A percentile compares a stretch with the other conserved stretches of the same genome.
These are phyloP conservation scores for Mentha longifolia DNA, from an alignment of 257 asterid genomes.

Conservation along the genomic window DNA sequence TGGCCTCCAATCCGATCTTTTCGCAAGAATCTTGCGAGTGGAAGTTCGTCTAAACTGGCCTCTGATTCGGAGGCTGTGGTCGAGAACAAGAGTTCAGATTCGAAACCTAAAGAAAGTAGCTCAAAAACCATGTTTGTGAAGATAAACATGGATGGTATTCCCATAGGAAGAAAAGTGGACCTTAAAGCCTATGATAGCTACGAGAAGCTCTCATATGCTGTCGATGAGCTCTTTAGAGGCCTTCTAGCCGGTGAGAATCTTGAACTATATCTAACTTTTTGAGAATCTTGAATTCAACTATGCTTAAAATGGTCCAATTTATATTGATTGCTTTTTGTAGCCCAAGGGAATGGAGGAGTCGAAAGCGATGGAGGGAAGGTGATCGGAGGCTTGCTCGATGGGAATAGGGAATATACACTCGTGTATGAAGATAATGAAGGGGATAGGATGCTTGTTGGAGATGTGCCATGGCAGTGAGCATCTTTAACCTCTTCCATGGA, in stretches of 20 bases:
- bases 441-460: conserved; percentile 95
- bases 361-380: conserved; percentile 51
- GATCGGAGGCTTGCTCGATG: conserved; percentile 60
- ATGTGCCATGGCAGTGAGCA: conserved; percentile 97
- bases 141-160: conserved; percentile 95
- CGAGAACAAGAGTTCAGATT: conserved; percentile 37
- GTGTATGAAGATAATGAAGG: conserved; percentile 95
- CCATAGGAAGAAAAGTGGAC: conserved; percentile 89
- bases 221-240: conserved; percentile 78
- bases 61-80: conserved; percentile 43
- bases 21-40: conserved; percentile 66
- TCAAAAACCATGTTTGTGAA: conserved; percentile 73
- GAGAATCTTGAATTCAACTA: not conserved
- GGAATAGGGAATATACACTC: conserved; percentile 84
- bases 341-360: conserved; percentile 60
- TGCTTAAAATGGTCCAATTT: not conserved
- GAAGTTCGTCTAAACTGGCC: conserved; percentile 46
- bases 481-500: conserved; percentile 34
- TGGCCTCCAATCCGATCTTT: conserved; percentile 94
- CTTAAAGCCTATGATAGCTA: conserved; percentile 74
- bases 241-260: conserved; percentile 66
- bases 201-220: conserved; percentile 72
- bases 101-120: conserved; percentile 45
- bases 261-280: not conserved
- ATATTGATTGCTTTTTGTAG: conserved; percentile 38